Conservation (phyloP, 1,139 yeast genomes). For the Taphrina populina region DNA sequence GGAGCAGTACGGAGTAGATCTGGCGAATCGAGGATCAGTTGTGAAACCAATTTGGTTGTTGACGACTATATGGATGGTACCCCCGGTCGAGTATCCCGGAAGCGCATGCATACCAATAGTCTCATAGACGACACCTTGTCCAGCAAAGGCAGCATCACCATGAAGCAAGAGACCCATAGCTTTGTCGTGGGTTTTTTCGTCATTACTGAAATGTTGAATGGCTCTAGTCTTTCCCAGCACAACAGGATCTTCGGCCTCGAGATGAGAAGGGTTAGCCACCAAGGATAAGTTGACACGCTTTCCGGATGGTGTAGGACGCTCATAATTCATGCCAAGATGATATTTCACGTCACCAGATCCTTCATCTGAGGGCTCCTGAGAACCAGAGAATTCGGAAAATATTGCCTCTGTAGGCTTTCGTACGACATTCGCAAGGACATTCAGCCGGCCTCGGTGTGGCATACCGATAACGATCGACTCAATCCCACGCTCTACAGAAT, state of each 20-base stretch:
- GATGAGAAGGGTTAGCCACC: conserved; percentile 98
- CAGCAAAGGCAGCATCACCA: conserved; percentile 99
- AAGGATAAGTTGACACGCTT: conserved; percentile 90
- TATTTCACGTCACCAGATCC: conserved; percentile 99
- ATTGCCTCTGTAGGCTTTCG: conserved; percentile 98
- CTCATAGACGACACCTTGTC: conserved; percentile 98
- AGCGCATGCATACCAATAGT: conserved; percentile 91
- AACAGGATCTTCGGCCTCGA: conserved; percentile 98
- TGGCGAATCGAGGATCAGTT: conserved; percentile 94
- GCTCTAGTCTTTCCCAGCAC: conserved; percentile 98
- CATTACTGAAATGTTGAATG: conserved; percentile 85
- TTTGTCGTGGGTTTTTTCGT: conserved; percentile 74
- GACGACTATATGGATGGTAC: conserved; percentile 92
- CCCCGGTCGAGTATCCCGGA: conserved; percentile 97
- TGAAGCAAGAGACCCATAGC: conserved; percentile 91
- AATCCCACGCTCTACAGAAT: conserved; percentile 87
- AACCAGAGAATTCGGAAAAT: conserved; percentile 92
- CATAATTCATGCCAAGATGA: conserved; percentile 98
- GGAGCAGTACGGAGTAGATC: conserved; percentile 97
- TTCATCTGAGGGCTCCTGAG: conserved; percentile 68
- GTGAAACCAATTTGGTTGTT: conserved; percentile 99
- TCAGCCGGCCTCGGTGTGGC: conserved; percentile 99
- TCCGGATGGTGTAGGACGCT: conserved; percentile 98
- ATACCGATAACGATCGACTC: conserved; percentile 97
- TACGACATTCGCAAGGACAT: conserved; percentile 95